phyloP scores from a whole-genome alignment of 2,329 filamentous ascomycete species.

The Dactylella cylindrospora region DNA sequence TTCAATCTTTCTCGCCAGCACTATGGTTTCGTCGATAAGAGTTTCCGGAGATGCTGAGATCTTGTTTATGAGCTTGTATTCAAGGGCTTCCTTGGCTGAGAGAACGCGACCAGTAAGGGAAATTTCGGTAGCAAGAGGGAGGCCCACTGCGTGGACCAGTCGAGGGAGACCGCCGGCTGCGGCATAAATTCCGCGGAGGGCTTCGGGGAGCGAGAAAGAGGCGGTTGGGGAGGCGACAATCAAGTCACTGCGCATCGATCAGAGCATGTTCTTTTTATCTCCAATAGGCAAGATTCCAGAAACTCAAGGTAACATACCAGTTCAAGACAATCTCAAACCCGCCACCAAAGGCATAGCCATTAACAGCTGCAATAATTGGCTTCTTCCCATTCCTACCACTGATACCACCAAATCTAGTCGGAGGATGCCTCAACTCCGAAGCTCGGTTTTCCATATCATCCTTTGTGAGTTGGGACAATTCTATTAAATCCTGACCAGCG shows the following conservation, averaged over 20 bases:
- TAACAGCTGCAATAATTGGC: slow-evolving; percentile 74
- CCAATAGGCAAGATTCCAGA: not conserved
- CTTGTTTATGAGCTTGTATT: slow-evolving; percentile 71
- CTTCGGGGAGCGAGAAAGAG: slow-evolving; percentile 70
- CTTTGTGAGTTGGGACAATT: slow-evolving; percentile 49
- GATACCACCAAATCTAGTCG: slow-evolving; percentile 66
- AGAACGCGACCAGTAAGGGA: slow-evolving; percentile 66
- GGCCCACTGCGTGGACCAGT: slow-evolving; percentile 65
- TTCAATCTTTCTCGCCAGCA: slow-evolving; percentile 64
- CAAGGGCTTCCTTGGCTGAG: slow-evolving; percentile 61
- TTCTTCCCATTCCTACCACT: slow-evolving; percentile 69
- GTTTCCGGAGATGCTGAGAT: slow-evolving; percentile 57
- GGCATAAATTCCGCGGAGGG: slow-evolving; percentile 69
- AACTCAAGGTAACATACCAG: slow-evolving; percentile 11
- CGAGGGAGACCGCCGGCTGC: slow-evolving; percentile 71
- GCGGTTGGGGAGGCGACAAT: slow-evolving; percentile 64
- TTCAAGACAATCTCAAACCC: slow-evolving; percentile 69
- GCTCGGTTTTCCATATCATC: slow-evolving; percentile 23
- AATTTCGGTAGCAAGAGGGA: slow-evolving; percentile 71
- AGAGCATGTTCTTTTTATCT: slow-evolving; percentile 54
- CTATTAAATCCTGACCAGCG: slow-evolving; percentile 68
- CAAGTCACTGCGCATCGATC: slow-evolving; percentile 62
- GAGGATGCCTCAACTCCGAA: slow-evolving; percentile 51
- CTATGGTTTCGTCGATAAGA: slow-evolving; percentile 63
- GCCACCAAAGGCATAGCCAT: slow-evolving; percentile 72